Percentiles rank a stretch among this genome's conserved stretches.
Evolutionary conservation across 345 rosid genomes (phyloP).

Genomic region (Leavenworthia alabamica): DNA sequence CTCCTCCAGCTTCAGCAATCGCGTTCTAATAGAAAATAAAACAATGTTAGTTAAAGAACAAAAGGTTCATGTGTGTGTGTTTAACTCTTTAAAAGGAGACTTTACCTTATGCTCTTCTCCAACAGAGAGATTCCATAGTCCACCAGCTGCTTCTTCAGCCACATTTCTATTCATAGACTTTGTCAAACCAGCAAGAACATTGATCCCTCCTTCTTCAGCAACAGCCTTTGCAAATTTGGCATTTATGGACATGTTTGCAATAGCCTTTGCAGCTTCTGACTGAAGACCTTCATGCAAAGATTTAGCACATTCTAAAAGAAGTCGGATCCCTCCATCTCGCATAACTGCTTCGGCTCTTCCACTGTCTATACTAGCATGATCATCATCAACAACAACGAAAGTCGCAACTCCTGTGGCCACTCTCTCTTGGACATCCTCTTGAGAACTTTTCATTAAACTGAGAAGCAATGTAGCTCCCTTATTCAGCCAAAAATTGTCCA

Average conservation of each 20-base stretch:
- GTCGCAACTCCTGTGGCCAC: constrained; percentile 74
- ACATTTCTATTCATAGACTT: constrained; percentile 72
- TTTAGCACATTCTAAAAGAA: constrained; percentile 61
- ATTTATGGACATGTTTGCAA: constrained; percentile 68
- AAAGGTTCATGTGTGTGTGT: not conserved
- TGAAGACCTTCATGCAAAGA: constrained; percentile 74
- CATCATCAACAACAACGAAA: constrained; percentile 66
- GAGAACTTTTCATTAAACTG: constrained; percentile 65
- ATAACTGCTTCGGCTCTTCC: constrained; percentile 81
- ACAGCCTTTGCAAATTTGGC: constrained; percentile 67
- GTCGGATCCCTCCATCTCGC: constrained; percentile 62
- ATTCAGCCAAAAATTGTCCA: constrained; percentile 63
- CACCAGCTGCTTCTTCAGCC: constrained; percentile 86
- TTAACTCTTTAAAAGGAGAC: not conserved
- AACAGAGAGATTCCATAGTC: constrained; percentile 73
- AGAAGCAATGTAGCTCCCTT: constrained; percentile 67
- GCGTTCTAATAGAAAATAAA: constrained; percentile 38
- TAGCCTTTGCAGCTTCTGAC: constrained; percentile 81
- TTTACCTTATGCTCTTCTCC: constrained; percentile 78
- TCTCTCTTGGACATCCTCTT: constrained; percentile 82
- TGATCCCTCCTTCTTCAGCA: constrained; percentile 72
- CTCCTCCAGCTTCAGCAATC: constrained; percentile 74
- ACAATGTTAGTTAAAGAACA: not conserved
- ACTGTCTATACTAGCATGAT: constrained; percentile 62
- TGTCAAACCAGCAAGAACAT: constrained; percentile 55